Conservation (phyloP, 2,329 filamentous ascomycete genomes). For the Aspergillus floridensis region DNA sequence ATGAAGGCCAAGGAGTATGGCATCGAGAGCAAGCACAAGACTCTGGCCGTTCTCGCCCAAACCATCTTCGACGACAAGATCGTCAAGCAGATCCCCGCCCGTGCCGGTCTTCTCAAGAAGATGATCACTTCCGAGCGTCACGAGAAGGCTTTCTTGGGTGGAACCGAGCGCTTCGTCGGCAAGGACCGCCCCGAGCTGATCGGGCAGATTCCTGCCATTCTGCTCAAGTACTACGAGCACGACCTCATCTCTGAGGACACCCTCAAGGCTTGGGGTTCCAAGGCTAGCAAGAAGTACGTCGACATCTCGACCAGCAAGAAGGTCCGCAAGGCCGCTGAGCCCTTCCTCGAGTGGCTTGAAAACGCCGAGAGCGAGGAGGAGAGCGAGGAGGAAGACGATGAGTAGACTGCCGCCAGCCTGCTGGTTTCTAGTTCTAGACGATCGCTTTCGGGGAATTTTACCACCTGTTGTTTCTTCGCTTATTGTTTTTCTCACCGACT, state of each 20-base stretch:
- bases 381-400: slow-evolving; percentile 54
- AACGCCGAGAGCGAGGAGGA: slow-evolving; percentile 77
- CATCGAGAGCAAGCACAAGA: slow-evolving; percentile 92
- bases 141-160: slow-evolving; percentile 91
- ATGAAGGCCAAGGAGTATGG: slow-evolving; percentile 95
- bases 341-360: slow-evolving; percentile 91
- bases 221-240: slow-evolving; percentile 85
- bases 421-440: neutral
- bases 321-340: slow-evolving; percentile 90
- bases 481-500: neutral
- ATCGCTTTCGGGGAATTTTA: slow-evolving; percentile 11
- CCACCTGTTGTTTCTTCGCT: slow-evolving; percentile 1
- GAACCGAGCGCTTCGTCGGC: slow-evolving; percentile 86
- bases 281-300: slow-evolving; percentile 98
- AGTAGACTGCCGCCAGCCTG: slow-evolving; percentile 33
- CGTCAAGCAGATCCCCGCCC: slow-evolving; percentile 78
- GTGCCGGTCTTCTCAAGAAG: slow-evolving; percentile 86
- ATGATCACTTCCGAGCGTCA: slow-evolving; percentile 88
- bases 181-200: slow-evolving; percentile 78
- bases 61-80: slow-evolving; percentile 92
- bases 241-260: slow-evolving; percentile 87
- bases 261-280: slow-evolving; percentile 84
- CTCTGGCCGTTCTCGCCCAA: slow-evolving; percentile 85
- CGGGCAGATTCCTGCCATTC: slow-evolving; percentile 75
- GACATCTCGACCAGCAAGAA: slow-evolving; percentile 87